phyloP scores from a whole-genome alignment of 495 filamentous ascomycete species.

The Poronia punctata region DNA sequence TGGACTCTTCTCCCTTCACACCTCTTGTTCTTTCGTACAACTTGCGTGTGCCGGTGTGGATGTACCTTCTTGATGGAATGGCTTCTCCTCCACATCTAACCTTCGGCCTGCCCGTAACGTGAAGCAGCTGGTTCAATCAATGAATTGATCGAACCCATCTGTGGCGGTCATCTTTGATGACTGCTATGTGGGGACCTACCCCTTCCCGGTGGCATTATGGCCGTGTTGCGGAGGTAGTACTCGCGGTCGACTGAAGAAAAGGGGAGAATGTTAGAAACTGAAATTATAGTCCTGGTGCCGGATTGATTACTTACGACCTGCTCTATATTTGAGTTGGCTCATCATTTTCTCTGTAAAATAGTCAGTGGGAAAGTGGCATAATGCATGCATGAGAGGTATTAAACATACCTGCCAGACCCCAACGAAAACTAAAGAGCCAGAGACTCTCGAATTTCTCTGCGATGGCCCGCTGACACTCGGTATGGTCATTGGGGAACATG shows the following conservation, averaged over 20 bases:
- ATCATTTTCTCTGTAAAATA: slow-evolving; percentile 22
- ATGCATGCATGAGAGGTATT: neutral
- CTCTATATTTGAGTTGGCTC: slow-evolving; percentile 20
- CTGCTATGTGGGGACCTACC: too few species aligned
- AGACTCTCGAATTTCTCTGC: slow-evolving; percentile 28
- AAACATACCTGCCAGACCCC: slow-evolving; percentile 26
- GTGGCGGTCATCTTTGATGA: too few species aligned
- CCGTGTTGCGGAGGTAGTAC: slow-evolving; percentile 18
- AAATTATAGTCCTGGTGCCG: too few species aligned
- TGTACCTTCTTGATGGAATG: too few species aligned
- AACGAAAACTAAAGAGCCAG: slow-evolving; percentile 22
- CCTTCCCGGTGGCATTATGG: slow-evolving; percentile 15
- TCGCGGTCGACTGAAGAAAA: slow-evolving; percentile 19
- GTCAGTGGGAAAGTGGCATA: slow-evolving; percentile 1
- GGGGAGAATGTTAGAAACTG: too few species aligned
- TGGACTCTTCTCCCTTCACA: too few species aligned
- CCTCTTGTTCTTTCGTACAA: too few species aligned
- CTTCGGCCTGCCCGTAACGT: too few species aligned
- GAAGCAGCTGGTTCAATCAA: too few species aligned
- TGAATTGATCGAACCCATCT: too few species aligned
- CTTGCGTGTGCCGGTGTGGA: too few species aligned
- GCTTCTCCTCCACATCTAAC: too few species aligned
- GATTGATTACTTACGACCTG: slow-evolving; percentile 10
- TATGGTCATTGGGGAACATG: slow-evolving; percentile 20
- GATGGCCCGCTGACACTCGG: slow-evolving; percentile 17